phyloP scores from a whole-genome alignment of 768 basidiomycete genomes.

The Podaxis carcinomalis region DNA sequence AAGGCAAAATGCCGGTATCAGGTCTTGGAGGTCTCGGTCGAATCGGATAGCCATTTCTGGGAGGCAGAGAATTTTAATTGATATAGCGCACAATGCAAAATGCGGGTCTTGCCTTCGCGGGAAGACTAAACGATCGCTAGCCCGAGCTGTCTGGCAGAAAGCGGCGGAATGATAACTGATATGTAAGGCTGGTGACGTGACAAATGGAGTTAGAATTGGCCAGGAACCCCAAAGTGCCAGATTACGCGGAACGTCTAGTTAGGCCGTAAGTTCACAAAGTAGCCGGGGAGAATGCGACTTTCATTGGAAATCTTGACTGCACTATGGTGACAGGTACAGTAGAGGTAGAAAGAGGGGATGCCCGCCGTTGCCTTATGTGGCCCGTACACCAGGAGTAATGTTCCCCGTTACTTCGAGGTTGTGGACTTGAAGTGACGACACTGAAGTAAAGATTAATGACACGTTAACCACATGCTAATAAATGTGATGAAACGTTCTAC shows the following conservation, averaged over 20 bases:
- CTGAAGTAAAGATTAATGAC: not conserved
- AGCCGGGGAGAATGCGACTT: not conserved
- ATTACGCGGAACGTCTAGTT: not conserved
- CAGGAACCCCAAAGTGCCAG: not conserved
- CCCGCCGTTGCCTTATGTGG: not conserved
- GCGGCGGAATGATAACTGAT: not conserved
- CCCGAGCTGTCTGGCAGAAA: not conserved
- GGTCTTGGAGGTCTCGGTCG: too few species aligned
- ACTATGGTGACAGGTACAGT: not conserved
- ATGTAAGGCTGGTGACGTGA: not conserved
- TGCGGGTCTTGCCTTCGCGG: slow-evolving; percentile 6
- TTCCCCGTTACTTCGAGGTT: not conserved
- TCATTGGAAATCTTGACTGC: not conserved
- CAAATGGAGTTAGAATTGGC: not conserved
- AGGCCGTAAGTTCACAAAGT: not conserved
- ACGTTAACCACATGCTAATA: not conserved
- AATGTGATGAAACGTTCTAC: not conserved
- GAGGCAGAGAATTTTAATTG: not conserved
- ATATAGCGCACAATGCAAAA: not conserved
- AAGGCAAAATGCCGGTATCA: too few species aligned
- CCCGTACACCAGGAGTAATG: not conserved
- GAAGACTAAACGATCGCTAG: not conserved
- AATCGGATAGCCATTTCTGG: not conserved
- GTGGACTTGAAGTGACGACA: not conserved
- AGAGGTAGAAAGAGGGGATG: not conserved